Conservation (phyloP, 2,329 filamentous ascomycete genomes). For the Nemania sp. region DNA sequence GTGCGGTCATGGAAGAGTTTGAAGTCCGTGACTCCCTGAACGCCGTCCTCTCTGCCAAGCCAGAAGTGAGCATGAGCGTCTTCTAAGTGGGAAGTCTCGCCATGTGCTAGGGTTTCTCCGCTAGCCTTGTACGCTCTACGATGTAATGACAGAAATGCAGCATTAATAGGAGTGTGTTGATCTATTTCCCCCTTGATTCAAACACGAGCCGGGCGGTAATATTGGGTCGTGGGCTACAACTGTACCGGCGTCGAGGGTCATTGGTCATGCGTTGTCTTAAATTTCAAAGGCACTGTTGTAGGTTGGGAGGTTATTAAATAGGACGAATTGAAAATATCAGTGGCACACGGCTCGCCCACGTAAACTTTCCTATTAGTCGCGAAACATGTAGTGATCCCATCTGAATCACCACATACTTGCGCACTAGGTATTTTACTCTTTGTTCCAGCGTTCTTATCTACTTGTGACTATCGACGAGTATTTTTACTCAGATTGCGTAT, state of each 20-base stretch:
- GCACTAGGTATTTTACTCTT: too few species aligned
- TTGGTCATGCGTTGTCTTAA: not conserved
- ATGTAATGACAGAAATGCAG: slow-evolving; percentile 25
- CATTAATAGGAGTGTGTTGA: slow-evolving; percentile 8
- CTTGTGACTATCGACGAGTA: too few species aligned
- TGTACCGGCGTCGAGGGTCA: slow-evolving; percentile 14
- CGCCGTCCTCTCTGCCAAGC: slow-evolving; percentile 67
- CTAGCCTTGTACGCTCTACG: slow-evolving; percentile 23
- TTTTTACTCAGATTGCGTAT: too few species aligned
- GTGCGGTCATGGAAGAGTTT: slow-evolving; percentile 67
- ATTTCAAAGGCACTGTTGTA: not conserved
- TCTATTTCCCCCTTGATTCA: not conserved
- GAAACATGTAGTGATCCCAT: not conserved
- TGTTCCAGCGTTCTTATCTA: too few species aligned
- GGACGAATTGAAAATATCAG: not conserved
- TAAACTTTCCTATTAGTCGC: not conserved
- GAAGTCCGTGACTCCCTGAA: slow-evolving; percentile 79
- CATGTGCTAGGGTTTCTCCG: slow-evolving; percentile 5
- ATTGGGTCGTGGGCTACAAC: slow-evolving; percentile 3
- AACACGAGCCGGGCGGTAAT: slow-evolving; percentile 10
- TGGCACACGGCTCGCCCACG: too few species aligned
- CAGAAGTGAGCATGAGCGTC: slow-evolving; percentile 39
- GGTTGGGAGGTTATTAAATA: not conserved
- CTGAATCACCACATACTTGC: too few species aligned
- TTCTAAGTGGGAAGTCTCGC: slow-evolving; percentile 25